phyloP scores from a whole-genome alignment of 148 eudicot genomes.

The Fagopyrum esculentum region DNA sequence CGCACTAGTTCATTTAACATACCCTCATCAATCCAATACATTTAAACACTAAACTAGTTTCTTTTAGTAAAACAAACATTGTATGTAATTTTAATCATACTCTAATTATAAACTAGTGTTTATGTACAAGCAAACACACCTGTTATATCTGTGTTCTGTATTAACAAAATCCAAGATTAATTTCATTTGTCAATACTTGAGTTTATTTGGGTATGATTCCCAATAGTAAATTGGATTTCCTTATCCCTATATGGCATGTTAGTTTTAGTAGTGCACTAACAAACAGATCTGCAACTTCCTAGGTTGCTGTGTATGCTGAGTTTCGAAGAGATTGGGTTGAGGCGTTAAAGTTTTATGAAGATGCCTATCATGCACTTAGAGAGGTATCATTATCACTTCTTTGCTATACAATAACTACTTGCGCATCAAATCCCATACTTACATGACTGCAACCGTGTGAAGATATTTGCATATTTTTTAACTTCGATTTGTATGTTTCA shows the following conservation, averaged over 20 bases:
- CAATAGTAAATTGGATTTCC: neutral
- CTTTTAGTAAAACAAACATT: too few species aligned
- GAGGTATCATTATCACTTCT: slow-evolving; percentile 46
- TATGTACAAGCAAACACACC: too few species aligned
- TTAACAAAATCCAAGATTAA: neutral
- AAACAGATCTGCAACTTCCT: slow-evolving; percentile 25
- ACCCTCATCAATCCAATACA: too few species aligned
- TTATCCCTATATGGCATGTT: neutral
- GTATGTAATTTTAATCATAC: too few species aligned
- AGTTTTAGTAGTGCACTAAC: neutral
- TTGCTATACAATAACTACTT: neutral
- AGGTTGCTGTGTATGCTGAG: slow-evolving; percentile 99
- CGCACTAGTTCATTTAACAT: too few species aligned
- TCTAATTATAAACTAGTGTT: too few species aligned
- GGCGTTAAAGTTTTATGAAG: slow-evolving; percentile 87
- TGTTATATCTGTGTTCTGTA: neutral
- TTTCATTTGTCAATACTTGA: neutral
- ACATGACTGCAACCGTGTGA: neutral
- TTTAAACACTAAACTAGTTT: too few species aligned
- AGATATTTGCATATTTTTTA: neutral
- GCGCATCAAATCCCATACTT: neutral
- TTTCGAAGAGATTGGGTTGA: slow-evolving; percentile 97
- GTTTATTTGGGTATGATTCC: neutral
- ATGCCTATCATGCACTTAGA: slow-evolving; percentile 75
- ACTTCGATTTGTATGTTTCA: neutral